Conservation (phyloP, 176 grass and related monocot genomes). For the Avena eriantha region DNA sequence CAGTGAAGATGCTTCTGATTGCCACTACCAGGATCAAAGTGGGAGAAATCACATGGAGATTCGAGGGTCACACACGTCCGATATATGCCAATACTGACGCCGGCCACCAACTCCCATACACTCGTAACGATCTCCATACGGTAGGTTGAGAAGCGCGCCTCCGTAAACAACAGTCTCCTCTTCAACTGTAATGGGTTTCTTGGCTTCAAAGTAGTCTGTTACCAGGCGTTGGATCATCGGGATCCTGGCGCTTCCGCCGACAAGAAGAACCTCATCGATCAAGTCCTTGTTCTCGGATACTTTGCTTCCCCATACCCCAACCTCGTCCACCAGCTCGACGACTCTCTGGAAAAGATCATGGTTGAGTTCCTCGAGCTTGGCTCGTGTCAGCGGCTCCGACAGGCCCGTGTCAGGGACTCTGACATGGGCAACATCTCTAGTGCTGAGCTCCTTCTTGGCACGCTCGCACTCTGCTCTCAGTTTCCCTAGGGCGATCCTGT, state of each 20-base stretch:
- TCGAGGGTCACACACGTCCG: not conserved
- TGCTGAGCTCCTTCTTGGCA: slow-evolving; percentile 40
- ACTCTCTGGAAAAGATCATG: slow-evolving; percentile 1
- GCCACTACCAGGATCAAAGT: too few relatives aligned
- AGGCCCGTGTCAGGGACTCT: not conserved
- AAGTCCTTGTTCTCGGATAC: not conserved
- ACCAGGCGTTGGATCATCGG: not conserved
- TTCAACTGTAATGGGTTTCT: not conserved
- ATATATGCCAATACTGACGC: not conserved
- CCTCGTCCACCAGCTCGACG: not conserved
- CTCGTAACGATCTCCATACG: not conserved
- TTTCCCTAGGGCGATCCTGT: not conserved
- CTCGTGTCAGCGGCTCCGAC: not conserved
- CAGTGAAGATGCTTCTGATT: not conserved
- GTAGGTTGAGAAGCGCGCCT: not conserved
- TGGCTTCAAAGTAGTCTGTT: not conserved
- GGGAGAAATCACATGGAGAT: not conserved
- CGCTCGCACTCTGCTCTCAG: slow-evolving; percentile 25
- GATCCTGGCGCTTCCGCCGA: not conserved
- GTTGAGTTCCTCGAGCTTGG: slow-evolving; percentile 29
- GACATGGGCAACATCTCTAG: slow-evolving; percentile 2
- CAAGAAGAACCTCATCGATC: not conserved
- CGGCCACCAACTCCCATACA: not conserved
- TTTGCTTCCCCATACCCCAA: not conserved
- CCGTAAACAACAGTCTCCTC: not conserved